phyloP scores from a whole-genome alignment of 2,329 filamentous ascomycete genomes.

The Microdochium paspali region DNA sequence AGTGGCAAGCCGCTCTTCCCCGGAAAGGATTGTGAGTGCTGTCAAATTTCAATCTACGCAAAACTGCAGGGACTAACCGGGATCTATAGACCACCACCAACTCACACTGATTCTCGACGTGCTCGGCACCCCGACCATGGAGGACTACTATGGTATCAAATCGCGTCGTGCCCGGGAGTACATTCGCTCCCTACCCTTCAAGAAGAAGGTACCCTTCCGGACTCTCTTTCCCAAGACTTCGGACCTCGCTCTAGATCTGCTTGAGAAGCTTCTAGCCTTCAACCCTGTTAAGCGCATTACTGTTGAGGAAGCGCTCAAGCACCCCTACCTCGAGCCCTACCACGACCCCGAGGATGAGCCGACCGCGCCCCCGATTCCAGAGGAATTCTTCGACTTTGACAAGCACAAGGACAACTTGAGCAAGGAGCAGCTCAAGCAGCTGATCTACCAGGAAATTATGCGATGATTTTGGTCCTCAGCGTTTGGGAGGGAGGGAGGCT shows the following conservation, averaged over 20 bases:
- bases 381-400: conserved; percentile 99
- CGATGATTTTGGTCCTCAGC: conserved; percentile 33
- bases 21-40: conserved; percentile 83
- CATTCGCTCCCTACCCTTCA: conserved; percentile 95
- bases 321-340: conserved; percentile 97
- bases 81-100: conserved; percentile 77
- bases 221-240: conserved; percentile 98
- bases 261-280: conserved; percentile 94
- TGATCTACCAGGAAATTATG: conserved; percentile 98
- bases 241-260: conserved; percentile 84
- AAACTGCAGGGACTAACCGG: conserved; percentile 6
- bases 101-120: conserved; percentile 95
- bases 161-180: conserved; percentile 94
- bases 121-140: conserved; percentile 96
- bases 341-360: conserved; percentile 98
- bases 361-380: conserved; percentile 89
- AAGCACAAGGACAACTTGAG: conserved; percentile 98
- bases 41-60: neutral
- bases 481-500: no score
- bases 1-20: conserved; percentile 97
- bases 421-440: conserved; percentile 94
- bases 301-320: conserved; percentile 92
- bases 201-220: conserved; percentile 99
- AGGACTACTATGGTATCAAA: conserved; percentile 99
- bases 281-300: conserved; percentile 98